Conservation (phyloP, 1,139 yeast genomes). For the Yamadazyma buinensis region DNA sequence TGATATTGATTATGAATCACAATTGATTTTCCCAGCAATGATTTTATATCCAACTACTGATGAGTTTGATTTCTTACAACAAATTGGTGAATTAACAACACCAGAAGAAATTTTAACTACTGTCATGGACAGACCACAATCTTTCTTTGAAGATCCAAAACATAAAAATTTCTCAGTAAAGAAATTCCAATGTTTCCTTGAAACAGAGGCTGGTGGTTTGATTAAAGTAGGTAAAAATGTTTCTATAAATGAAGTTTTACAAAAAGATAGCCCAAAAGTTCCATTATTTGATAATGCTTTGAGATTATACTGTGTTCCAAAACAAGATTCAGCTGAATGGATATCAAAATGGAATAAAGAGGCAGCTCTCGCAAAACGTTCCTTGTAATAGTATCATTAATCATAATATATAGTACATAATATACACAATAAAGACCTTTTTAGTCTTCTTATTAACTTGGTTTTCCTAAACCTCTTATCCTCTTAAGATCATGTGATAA, state of each 20-base stretch:
- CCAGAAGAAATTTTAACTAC: conserved; percentile 55
- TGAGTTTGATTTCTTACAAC: conserved; percentile 79
- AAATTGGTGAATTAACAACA: conserved; percentile 66
- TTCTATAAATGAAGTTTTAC: conserved; percentile 59
- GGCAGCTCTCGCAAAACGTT: conserved; percentile 47
- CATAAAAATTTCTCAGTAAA: conserved; percentile 57
- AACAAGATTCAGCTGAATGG: conserved; percentile 63
- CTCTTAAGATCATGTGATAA: no score
- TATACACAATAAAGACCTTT: conserved; percentile 23
- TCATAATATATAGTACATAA: conserved; percentile 6
- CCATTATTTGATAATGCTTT: conserved; percentile 78
- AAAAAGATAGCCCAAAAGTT: conserved; percentile 59
- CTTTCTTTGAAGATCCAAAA: conserved; percentile 66
- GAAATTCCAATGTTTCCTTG: conserved; percentile 72
- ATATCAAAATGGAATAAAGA: conserved; percentile 63
- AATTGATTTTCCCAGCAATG: conserved; percentile 74
- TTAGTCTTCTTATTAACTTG: not conserved
- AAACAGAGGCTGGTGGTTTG: conserved; percentile 78
- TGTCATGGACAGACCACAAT: conserved; percentile 61
- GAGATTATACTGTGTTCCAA: conserved; percentile 78
- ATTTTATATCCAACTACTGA: conserved; percentile 79
- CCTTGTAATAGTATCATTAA: conserved; percentile 4
- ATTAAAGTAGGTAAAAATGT: conserved; percentile 81
- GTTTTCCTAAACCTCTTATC: no score
- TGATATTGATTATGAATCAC: conserved; percentile 70